Evolutionary conservation across 2,329 filamentous ascomycete species (phyloP).

Genomic region (Cercospora zeae-maydis): DNA sequence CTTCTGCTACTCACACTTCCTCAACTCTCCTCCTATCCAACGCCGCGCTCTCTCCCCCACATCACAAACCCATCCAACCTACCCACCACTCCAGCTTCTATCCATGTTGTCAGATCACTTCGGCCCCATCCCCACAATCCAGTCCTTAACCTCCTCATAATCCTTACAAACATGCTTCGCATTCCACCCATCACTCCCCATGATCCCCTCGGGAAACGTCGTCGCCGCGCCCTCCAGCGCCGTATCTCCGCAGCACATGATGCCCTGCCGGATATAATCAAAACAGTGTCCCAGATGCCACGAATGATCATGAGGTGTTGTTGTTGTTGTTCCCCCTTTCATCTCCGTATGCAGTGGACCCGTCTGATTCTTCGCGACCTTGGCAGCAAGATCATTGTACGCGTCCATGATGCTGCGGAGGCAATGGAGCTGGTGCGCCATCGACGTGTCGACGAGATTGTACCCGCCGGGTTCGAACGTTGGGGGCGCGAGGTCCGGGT

Average conservation of each 20-base stretch:
- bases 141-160: constrained; percentile 12
- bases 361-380: background rate
- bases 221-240: constrained; percentile 14
- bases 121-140: constrained; percentile 6
- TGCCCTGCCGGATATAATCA: constrained; percentile 13
- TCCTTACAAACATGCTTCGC: constrained; percentile 13
- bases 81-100: background rate
- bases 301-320: constrained; percentile 14
- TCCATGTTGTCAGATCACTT: background rate
- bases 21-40: too few species aligned
- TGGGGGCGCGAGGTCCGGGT: constrained; percentile 1
- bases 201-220: constrained; percentile 14
- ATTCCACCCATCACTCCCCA: constrained; percentile 15
- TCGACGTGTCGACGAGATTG: constrained; percentile 11
- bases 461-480: constrained; percentile 7
- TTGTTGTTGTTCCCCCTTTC: constrained; percentile 1
- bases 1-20: too few species aligned
- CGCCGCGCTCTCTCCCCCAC: too few species aligned
- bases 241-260: constrained; percentile 16
- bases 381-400: constrained; percentile 7
- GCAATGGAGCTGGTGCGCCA: constrained; percentile 14
- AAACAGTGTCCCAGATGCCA: constrained; percentile 16
- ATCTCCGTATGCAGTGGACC: background rate
- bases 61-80: too few species aligned
- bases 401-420: constrained; percentile 11